These are phyloP conservation scores for Anisodus acutangulus DNA, from an alignment of 257 asterid genomes.

Conservation along the genomic window DNA sequence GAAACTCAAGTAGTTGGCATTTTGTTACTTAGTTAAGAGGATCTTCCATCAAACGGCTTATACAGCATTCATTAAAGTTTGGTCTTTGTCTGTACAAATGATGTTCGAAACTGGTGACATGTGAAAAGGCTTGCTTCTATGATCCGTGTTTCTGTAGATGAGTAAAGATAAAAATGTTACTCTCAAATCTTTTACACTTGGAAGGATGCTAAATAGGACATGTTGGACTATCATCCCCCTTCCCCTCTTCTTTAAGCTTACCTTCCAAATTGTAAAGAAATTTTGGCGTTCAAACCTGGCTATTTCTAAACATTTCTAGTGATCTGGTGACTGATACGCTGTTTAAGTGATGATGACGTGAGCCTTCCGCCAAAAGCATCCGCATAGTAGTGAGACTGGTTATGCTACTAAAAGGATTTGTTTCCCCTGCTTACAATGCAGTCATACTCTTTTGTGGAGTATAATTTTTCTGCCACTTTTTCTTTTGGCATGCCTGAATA, in stretches of 20 bases:
- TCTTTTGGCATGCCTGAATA: not conserved
- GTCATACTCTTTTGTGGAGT: not conserved
- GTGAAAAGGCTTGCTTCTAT: not conserved
- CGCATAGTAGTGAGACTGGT: not conserved
- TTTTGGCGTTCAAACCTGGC: not conserved
- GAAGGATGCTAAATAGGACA: not conserved
- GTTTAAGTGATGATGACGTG: not conserved
- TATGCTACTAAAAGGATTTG: slow-evolving; percentile 5
- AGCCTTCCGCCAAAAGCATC: not conserved
- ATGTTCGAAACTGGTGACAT: slow-evolving; percentile 10
- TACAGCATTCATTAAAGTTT: not conserved
- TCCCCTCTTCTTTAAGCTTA: not conserved
- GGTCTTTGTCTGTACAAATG: slow-evolving; percentile 9
- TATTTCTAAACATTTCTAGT: not conserved
- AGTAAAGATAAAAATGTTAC: slow-evolving; percentile 8
- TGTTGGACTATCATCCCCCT: not conserved
- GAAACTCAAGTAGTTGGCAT: not conserved
- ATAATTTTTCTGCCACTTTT: not conserved
- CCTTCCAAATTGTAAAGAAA: not conserved
- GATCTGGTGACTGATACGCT: not conserved
- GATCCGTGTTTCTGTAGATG: not conserved
- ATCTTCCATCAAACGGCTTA: slow-evolving; percentile 8
- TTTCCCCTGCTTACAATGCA: not conserved
- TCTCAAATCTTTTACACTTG: not conserved
- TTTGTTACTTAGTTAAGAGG: not conserved